Conservation (phyloP, 148 eudicot species). For the Dianthus caryophyllus region DNA sequence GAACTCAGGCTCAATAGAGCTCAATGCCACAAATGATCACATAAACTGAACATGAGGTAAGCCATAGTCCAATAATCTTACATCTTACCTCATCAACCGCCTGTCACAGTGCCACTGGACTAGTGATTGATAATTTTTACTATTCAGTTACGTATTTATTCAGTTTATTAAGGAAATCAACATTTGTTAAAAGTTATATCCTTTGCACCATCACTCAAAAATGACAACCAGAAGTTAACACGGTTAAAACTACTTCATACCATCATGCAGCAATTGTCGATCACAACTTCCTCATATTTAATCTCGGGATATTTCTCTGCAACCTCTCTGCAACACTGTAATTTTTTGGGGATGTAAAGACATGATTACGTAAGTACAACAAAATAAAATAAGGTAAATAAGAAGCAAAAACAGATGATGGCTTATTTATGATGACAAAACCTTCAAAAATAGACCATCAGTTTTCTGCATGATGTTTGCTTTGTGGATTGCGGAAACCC, state of each 20-base stretch:
- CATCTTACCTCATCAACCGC: not conserved
- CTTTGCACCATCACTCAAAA: not conserved
- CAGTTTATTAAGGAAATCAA: not conserved
- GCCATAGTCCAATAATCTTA: not conserved
- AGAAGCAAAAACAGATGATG: not conserved
- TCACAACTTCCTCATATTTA: slow-evolving; percentile 89
- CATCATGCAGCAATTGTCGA: slow-evolving; percentile 99
- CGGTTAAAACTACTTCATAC: slow-evolving; percentile 31
- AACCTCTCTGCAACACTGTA: slow-evolving; percentile 96
- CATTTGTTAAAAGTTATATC: not conserved
- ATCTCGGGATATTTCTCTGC: slow-evolving; percentile 98
- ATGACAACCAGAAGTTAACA: not conserved
- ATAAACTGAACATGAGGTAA: not conserved
- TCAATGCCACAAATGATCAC: not conserved
- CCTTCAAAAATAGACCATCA: slow-evolving; percentile 96
- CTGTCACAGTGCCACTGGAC: not conserved
- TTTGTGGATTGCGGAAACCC: slow-evolving; percentile 97
- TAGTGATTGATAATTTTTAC: not conserved
- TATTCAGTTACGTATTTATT: not conserved
- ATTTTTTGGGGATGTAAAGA: not conserved
- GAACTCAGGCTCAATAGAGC: not conserved
- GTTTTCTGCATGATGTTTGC: slow-evolving; percentile 99
- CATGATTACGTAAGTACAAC: not conserved
- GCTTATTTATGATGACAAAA: slow-evolving; percentile 1
- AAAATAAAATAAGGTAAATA: slow-evolving; percentile 5